Percentiles rank a stretch among this genome's conserved stretches.
These are phyloP conservation scores for Vitis cinerea DNA, from an alignment of 164 flowering plant species.

Conservation along the genomic window DNA sequence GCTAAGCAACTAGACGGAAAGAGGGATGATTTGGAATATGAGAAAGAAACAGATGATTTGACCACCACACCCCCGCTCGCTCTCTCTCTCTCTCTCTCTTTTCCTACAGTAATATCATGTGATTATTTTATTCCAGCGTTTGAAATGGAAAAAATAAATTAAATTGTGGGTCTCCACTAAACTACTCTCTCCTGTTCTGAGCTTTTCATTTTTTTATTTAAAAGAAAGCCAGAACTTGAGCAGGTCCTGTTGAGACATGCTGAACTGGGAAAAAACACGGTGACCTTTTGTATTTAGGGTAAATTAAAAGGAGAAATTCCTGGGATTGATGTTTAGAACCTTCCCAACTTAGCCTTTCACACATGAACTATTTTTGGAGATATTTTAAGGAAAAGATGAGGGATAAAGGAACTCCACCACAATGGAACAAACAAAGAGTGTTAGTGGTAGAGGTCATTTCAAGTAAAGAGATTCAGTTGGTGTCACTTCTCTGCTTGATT, in stretches of 20 bases:
- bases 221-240: constrained; percentile 8
- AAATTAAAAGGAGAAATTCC: constrained; percentile 16
- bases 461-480: constrained; percentile 26
- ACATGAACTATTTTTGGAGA: constrained; percentile 8
- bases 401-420: constrained; percentile 48
- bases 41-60: no score
- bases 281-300: constrained; percentile 21
- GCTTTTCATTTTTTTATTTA: background rate
- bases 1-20: no score
- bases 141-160: background rate
- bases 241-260: constrained; percentile 18
- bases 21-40: no score
- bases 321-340: constrained; percentile 19
- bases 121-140: background rate
- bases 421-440: constrained; percentile 2
- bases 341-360: constrained; percentile 12
- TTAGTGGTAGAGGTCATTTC: constrained; percentile 35
- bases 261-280: constrained; percentile 2
- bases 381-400: constrained; percentile 12
- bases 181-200: background rate
- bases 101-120: no score
- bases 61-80: no score
- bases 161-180: constrained; percentile 5
- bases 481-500: constrained; percentile 10
- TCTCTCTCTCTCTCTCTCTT: no score